Evolutionary conservation across 495 filamentous ascomycete species (phyloP).

Genomic region (Penicillium atrosanguineum): DNA sequence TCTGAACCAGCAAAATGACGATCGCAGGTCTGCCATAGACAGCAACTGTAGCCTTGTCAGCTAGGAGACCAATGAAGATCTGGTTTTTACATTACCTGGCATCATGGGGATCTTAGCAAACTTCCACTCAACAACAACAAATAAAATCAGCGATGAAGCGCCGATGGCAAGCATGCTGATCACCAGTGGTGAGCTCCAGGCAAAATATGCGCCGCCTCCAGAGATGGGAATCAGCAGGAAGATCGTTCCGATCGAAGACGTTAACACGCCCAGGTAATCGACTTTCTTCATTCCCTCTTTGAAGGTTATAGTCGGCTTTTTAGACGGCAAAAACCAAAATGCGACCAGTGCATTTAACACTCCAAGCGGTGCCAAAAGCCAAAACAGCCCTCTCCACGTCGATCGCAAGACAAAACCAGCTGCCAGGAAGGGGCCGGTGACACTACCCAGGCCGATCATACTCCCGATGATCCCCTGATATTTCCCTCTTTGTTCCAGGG

Average conservation of each 20-base stretch:
- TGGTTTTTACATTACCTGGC: constrained; percentile 33
- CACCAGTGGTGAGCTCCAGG: constrained; percentile 54
- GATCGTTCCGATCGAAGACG: constrained; percentile 46
- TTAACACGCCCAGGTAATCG: constrained; percentile 49
- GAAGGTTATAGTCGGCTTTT: constrained; percentile 21
- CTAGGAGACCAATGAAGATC: neutral
- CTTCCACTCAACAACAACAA: constrained; percentile 54
- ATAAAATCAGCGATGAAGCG: constrained; percentile 35
- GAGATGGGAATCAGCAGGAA: constrained; percentile 53
- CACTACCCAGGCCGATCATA: constrained; percentile 34
- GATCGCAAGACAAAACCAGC: constrained; percentile 36
- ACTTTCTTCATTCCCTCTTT: constrained; percentile 46
- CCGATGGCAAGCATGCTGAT: constrained; percentile 57
- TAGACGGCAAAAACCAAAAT: constrained; percentile 33
- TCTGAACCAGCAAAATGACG: constrained; percentile 50
- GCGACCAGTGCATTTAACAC: constrained; percentile 26
- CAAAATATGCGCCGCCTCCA: constrained; percentile 54
- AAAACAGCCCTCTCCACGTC: constrained; percentile 41
- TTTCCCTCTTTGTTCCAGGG: constrained; percentile 37
- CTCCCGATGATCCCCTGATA: constrained; percentile 40
- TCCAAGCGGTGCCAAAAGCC: constrained; percentile 30
- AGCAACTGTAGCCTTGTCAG: constrained; percentile 32
- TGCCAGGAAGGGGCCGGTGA: constrained; percentile 39
- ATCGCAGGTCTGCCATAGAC: constrained; percentile 47
- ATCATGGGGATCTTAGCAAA: constrained; percentile 54